Evolutionary conservation across 148 eudicot genomes (phyloP), one percentile per base, ranked within the genome.

Genomic region (Persicaria maculosa): DNA sequence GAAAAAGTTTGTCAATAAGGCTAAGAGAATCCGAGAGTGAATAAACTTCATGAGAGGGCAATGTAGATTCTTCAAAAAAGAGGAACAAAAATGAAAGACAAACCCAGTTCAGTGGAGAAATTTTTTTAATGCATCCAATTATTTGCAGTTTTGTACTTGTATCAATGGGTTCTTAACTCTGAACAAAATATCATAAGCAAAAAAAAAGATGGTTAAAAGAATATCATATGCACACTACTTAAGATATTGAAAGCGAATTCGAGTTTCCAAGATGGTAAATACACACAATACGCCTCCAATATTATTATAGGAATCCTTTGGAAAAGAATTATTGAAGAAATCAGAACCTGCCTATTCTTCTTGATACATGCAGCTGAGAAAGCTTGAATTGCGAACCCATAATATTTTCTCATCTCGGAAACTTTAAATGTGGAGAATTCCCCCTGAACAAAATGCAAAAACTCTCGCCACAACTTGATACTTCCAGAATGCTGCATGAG

Each of bases 301-400:
- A 52, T 52, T 4, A 52, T 52, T 14, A 10, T 57, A 57, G 62
- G 62, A 57, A 57, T 52, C 58, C 4, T 54, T 59, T 22, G 40
- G 14, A 19, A 59, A 55, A 17, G 1, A 55, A 59, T 22, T 59
- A 8, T 59, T 65, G 70, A 36, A 43, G 70, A 46, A 72, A 81
- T 78, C 82, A 90, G 88, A 86, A 95, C 98, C 98, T 95, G 97
- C 97, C 91, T 90, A 87, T 80, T 74, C 87, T 80, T 89, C 91
- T 85, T 90, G 79, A 86, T 85, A 74, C 88, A 84, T 80, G 97
- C 88, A 79, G 91, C 85, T 80, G 88, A 85, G 69, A 96, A 86
- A 78, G 99, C 96, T 80, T 80, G 94, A 59, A 90, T 86, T 10
- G 90, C 97, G 81, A 85, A 89, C 46, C 81, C 93, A 81, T 88